A percentile compares a stretch with the other conserved stretches of the same genome.
phyloP scores from a whole-genome alignment of 78 protist genomes.

The Bigelowiella natans region DNA sequence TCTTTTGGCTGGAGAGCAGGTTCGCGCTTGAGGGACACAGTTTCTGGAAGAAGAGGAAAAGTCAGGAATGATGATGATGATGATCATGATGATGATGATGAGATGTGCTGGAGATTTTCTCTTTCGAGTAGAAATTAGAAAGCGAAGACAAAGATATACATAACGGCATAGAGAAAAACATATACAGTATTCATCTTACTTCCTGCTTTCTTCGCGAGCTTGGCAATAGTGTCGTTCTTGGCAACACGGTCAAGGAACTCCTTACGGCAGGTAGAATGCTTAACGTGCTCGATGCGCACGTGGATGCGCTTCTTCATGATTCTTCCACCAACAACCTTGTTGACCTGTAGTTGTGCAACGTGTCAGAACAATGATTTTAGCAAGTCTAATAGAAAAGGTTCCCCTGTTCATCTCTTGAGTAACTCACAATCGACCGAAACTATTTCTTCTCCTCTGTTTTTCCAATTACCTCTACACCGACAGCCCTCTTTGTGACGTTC shows the following conservation, averaged over 20 bases:
- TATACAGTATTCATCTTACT: neutral
- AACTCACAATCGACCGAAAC: neutral
- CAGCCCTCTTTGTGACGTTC: constrained; percentile 91
- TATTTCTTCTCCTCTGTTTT: constrained; percentile 77
- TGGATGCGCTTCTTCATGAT: constrained; percentile 90
- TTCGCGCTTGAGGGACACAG: neutral
- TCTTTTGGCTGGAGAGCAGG: neutral
- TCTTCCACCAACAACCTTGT: constrained; percentile 59
- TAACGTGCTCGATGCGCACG: constrained; percentile 97
- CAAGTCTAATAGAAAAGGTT: neutral
- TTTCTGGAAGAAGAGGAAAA: neutral
- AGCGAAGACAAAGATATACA: no score
- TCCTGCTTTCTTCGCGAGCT: constrained; percentile 9
- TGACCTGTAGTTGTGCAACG: neutral
- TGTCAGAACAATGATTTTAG: neutral
- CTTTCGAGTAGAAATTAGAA: no score
- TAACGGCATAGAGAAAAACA: no score
- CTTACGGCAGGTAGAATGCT: constrained; percentile 75
- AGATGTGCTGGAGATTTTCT: no score
- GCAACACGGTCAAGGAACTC: constrained; percentile 72
- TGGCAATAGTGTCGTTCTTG: constrained; percentile 24
- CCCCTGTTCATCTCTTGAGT: neutral
- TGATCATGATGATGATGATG: no score
- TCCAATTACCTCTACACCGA: constrained; percentile 89
- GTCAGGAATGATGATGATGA: no score